Evolutionary conservation across 2,329 filamentous ascomycete genomes (phyloP), one percentile per base, ranked within the genome.

Genomic region (Simplicillium sp.): DNA sequence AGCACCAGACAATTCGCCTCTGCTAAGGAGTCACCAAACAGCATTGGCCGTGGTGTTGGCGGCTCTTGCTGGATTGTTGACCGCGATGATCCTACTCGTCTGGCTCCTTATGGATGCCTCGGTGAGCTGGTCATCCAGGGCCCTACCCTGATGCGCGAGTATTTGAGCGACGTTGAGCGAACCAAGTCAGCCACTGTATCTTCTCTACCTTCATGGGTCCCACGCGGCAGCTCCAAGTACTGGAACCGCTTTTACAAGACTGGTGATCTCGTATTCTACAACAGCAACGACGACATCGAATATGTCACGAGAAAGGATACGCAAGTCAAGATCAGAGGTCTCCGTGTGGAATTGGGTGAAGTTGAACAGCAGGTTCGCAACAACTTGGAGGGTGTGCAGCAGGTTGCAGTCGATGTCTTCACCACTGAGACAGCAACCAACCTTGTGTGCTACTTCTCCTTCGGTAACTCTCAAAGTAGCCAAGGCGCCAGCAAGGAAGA

Each of bases 261-360:
- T 8, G 50, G 50, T 3, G 51, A 52, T 34, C 42, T 53, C 36
- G 48, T 34, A 29, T 39, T 45, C 15, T 59, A 61, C 34, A 49
- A 58, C 35, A 32, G 41, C 0, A 57, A 68, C 44, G 63, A 63
- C n/a, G 47, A 46, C 9, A 50, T 71, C 16, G 46, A 55, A 2
- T 69, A 62, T 40, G 48, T 71, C 38, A 70, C 71, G 36, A 60
- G 74, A 32, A 72, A 71, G 47, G 73, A 77, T 48, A 62, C 61
- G 1, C 73, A 77, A 51, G 64, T 77, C 37, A 79, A 77, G 51
- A 53, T 78, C 13, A 63, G 67, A 20, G 78, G 77, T 34, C 75
- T 66, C 41, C 54, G 72, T 39, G 60, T 74, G 40, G 77, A 71
- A 54, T 57, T 71, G 12, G 46, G 38, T 14, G 50, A 48, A 13